Evolutionary conservation across 768 basidiomycete genomes (phyloP), one percentile per base, ranked within the genome.

Genomic region (Daedaleopsis sinensis): DNA sequence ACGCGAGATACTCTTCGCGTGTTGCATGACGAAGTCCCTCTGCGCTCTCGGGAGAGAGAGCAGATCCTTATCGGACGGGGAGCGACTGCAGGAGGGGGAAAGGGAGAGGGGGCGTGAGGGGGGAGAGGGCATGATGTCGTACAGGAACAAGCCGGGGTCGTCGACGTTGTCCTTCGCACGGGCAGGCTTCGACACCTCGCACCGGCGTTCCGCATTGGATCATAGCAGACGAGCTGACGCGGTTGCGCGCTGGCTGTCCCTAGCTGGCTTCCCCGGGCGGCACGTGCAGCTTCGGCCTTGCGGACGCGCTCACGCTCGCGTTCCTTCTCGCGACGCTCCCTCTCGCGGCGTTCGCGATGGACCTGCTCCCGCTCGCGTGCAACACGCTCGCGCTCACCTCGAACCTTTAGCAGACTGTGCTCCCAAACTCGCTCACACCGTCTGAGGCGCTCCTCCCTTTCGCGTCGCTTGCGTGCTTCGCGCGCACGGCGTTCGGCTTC

Each of bases 401-500:
- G 59, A 49, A 70, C 43, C 24, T 67, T 56, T 32, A 56, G 43
- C 23, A 59, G 44, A 51, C 63, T 67, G 54, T 54, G 58, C 61
- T 72, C 73, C 74, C 74, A 76, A 3, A 68, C 52, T 37, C 64
- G 65, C 66, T 72, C 72, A 37, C 66, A 67, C 54, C 53, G 55
- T 49, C 62, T 46, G 55, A 71, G 64, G 50, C 69, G 52, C 56
- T 65, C 69, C 36, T 72, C 67, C 23, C 70, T 62, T 62, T 76
- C 77, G 27, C 74, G 68, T 46, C 73, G 63, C 58, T 68, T 67
- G 68, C 70, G 67, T 58, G 79, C 76, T 61, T 76, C 72, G 12
- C 59, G 57, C 23, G 75, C 75, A 47, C 73, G 74, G 54, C 65
- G 62, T 65, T 76, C 75, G n/a, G 69, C 70, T 57, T 76, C 72